These are phyloP conservation scores for Rosa chinensis DNA, from an alignment of 306 rosid species.

Conservation along the genomic window DNA sequence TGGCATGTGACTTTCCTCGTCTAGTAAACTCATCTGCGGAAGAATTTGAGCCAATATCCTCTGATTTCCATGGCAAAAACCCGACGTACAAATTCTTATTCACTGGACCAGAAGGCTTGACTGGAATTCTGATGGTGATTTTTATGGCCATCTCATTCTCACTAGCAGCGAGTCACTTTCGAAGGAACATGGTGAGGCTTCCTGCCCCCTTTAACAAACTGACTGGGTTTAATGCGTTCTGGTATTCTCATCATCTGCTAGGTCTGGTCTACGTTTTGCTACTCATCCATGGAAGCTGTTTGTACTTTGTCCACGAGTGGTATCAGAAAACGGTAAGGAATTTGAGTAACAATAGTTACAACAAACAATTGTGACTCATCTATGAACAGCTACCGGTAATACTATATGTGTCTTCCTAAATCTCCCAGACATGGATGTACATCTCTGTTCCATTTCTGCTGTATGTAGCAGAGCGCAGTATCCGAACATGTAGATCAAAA, in stretches of 20 bases:
- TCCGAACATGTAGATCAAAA: slow-evolving; percentile 72
- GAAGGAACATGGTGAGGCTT: slow-evolving; percentile 65
- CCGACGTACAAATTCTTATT: slow-evolving; percentile 65
- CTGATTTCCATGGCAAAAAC: slow-evolving; percentile 51
- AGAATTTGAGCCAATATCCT: slow-evolving; percentile 50
- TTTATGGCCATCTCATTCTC: slow-evolving; percentile 71
- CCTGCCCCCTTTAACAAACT: slow-evolving; percentile 73
- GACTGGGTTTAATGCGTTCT: slow-evolving; percentile 91
- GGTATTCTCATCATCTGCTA: slow-evolving; percentile 95
- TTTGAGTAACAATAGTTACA: background rate
- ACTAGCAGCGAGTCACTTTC: slow-evolving; percentile 63
- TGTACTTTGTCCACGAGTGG: slow-evolving; percentile 70
- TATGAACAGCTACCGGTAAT: background rate
- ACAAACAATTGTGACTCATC: background rate
- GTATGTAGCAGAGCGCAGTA: slow-evolving; percentile 70
- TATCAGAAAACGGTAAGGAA: slow-evolving; percentile 70
- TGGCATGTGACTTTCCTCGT: slow-evolving; percentile 80
- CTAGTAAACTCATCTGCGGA: slow-evolving; percentile 61
- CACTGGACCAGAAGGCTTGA: slow-evolving; percentile 59
- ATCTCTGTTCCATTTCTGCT: slow-evolving; percentile 70
- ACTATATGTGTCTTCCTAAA: background rate
- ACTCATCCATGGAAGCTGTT: slow-evolving; percentile 63
- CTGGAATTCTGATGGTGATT: slow-evolving; percentile 80
- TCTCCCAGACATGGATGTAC: slow-evolving; percentile 84
- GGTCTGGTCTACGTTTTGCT: slow-evolving; percentile 73